A percentile compares a stretch with the other conserved stretches of the same genome.
Evolutionary conservation across 2,329 filamentous ascomycete genomes (phyloP).

Genomic region (Fusarium sp.): DNA sequence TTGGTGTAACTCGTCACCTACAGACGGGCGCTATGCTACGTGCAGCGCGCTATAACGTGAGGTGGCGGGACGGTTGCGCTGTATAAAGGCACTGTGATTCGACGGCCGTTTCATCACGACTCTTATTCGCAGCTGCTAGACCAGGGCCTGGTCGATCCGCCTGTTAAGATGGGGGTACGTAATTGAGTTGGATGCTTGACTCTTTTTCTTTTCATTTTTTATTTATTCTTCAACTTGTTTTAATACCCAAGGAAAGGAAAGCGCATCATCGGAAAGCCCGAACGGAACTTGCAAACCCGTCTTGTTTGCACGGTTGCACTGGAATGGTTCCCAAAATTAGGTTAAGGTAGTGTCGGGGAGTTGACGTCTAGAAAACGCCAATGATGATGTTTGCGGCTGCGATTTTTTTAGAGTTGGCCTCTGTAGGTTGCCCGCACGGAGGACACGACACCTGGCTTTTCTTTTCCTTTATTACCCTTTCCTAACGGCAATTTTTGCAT

Average conservation of each 20-base stretch:
- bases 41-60: constrained; percentile 10
- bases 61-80: constrained; percentile 12
- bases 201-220: no score
- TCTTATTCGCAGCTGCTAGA: constrained; percentile 9
- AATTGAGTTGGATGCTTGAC: no score
- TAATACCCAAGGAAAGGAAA: background rate
- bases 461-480: background rate
- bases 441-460: constrained; percentile 7
- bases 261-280: constrained; percentile 1
- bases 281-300: background rate
- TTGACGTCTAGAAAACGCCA: constrained; percentile 32
- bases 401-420: constrained; percentile 1
- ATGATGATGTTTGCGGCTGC: constrained; percentile 38
- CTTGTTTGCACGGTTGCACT: background rate
- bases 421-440: background rate
- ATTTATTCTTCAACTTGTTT: no score
- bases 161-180: no score
- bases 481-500: constrained; percentile 23
- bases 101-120: constrained; percentile 21
- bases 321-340: constrained; percentile 27
- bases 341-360: constrained; percentile 14
- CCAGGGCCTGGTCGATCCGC: constrained; percentile 6
- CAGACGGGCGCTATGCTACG: constrained; percentile 9
- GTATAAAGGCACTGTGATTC: constrained; percentile 29
- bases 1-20: background rate